phyloP scores from a whole-genome alignment of 345 rosid species.

The Gossypioides kirkii region DNA sequence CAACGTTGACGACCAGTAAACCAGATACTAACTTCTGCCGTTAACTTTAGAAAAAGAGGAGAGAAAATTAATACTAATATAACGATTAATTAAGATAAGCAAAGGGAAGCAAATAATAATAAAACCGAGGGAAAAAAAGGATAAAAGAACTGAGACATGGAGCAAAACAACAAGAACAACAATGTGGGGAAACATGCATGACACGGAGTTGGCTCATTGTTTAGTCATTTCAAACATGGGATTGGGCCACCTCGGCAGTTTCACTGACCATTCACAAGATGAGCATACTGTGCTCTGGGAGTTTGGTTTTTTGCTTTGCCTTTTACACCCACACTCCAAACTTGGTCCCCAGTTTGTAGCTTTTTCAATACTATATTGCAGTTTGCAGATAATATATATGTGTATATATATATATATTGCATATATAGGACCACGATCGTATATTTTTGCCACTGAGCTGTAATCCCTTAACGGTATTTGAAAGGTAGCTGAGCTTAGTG shows the following conservation, averaged over 20 bases:
- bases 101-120: background rate
- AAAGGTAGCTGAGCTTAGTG: constrained; percentile 17
- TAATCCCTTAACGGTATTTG: constrained; percentile 12
- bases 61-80: background rate
- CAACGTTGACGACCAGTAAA: constrained; percentile 42
- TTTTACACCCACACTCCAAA: background rate
- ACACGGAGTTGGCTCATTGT: constrained; percentile 34
- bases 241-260: constrained; percentile 19
- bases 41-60: background rate
- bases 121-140: background rate
- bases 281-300: background rate
- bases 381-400: background rate
- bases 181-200: constrained; percentile 41
- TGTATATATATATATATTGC: background rate
- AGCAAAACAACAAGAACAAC: constrained; percentile 28
- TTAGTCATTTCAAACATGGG: constrained; percentile 38
- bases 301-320: background rate
- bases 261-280: constrained; percentile 29
- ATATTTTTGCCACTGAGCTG: background rate
- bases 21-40: background rate
- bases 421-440: background rate
- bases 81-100: background rate
- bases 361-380: background rate
- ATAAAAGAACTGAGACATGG: constrained; percentile 28
- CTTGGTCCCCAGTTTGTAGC: constrained; percentile 21